Percentiles rank a stretch among this genome's conserved stretches.
Conservation (phyloP, 768 basidiomycete species). For the Phallus indusiatus region DNA sequence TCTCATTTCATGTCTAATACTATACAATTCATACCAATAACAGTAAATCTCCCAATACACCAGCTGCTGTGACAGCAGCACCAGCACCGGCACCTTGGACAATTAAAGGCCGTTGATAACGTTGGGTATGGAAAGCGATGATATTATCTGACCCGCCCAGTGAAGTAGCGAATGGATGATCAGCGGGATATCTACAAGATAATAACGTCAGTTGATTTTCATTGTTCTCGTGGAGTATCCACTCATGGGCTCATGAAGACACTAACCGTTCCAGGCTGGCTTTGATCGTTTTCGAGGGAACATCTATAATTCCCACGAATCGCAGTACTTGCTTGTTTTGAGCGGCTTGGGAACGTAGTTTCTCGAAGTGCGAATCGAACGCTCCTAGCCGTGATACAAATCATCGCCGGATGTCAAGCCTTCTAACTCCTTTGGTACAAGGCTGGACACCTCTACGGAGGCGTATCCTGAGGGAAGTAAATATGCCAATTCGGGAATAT, state of each 20-base stretch:
- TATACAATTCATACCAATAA: conserved; percentile 18
- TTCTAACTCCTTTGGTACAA: conserved; percentile 72
- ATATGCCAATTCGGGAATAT: conserved; percentile 44
- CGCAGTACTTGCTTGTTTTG: conserved; percentile 77
- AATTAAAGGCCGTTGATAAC: conserved; percentile 85
- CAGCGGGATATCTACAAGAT: conserved; percentile 61
- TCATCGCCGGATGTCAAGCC: conserved; percentile 65
- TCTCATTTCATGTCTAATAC: neutral
- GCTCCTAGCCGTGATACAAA: conserved; percentile 67
- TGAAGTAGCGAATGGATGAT: conserved; percentile 93
- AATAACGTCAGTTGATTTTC: neutral
- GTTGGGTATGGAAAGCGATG: conserved; percentile 91
- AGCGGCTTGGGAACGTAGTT: conserved; percentile 68
- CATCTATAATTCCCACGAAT: conserved; percentile 93
- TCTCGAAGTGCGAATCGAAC: conserved; percentile 71
- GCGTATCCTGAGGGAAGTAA: conserved; percentile 67
- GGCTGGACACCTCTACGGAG: conserved; percentile 73
- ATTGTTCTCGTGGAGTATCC: too few species aligned
- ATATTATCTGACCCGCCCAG: conserved; percentile 97
- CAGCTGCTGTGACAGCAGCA: conserved; percentile 98
- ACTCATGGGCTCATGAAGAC: neutral
- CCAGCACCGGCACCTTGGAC: conserved; percentile 96
- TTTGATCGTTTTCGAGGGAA: conserved; percentile 57
- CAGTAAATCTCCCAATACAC: conserved; percentile 82
- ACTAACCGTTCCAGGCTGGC: conserved; percentile 85